A percentile compares a stretch with the other conserved stretches of the same genome.
These are phyloP conservation scores for Psilocybe subaeruginosa DNA, from an alignment of 768 basidiomycete species.

Conservation along the genomic window DNA sequence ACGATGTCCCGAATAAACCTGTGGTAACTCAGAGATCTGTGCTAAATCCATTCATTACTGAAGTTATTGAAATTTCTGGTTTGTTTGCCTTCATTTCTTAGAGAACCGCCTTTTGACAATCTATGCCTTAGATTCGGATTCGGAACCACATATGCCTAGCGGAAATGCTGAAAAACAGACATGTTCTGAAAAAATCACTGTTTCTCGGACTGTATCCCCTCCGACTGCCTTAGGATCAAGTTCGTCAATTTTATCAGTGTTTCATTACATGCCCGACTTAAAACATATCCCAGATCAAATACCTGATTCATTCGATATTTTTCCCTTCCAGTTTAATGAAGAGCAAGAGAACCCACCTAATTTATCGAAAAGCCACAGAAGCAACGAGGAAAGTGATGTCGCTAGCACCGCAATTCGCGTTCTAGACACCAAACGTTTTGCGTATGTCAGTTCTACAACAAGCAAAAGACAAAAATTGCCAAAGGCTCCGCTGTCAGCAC, in stretches of 20 bases:
- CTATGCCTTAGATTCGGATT: constrained; percentile 20
- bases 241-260: not conserved
- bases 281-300: not conserved
- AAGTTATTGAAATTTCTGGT: constrained; percentile 30
- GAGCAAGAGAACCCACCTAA: too few species aligned
- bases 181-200: not conserved
- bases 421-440: constrained; percentile 15
- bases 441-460: constrained; percentile 4
- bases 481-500: not conserved
- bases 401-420: not conserved
- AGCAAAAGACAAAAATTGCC: not conserved
- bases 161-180: not conserved
- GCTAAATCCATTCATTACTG: not conserved
- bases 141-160: not conserved
- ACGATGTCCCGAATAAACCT: not conserved
- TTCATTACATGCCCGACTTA: not conserved
- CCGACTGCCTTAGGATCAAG: not conserved
- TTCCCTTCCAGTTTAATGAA: too few species aligned
- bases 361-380: not conserved
- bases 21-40: not conserved
- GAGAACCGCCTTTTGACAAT: not conserved
- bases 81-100: not conserved
- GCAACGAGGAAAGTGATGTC: not conserved
- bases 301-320: too few species aligned
- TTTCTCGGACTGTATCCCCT: not conserved